Percentiles rank a stretch among this genome's conserved stretches.
phyloP scores from a whole-genome alignment of 352 stramenopile species.

The Phytophthora boehmeriae region DNA sequence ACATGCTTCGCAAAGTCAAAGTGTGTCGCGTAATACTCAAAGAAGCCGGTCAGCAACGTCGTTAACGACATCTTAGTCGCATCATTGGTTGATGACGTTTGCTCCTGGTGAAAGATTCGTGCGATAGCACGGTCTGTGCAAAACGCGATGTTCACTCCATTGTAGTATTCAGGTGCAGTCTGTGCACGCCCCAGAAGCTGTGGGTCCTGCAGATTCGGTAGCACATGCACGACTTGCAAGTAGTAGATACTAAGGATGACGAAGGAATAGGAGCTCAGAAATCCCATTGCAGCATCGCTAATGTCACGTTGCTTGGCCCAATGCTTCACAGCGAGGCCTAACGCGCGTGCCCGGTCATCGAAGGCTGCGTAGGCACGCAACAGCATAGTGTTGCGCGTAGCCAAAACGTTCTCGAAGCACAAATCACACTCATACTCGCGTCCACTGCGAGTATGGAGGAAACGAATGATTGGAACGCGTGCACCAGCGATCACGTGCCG shows the following conservation, averaged over 20 bases:
- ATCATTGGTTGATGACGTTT: conserved; percentile 1
- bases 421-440: conserved; percentile 73
- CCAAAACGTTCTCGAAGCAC: conserved; percentile 86
- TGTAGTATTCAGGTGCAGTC: conserved; percentile 40
- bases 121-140: conserved; percentile 53
- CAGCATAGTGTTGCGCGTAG: conserved; percentile 80
- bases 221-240: conserved; percentile 89
- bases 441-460: conserved; percentile 54
- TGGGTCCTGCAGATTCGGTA: conserved; percentile 95
- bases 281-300: conserved; percentile 96
- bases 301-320: conserved; percentile 98
- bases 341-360: conserved; percentile 77
- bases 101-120: conserved; percentile 41
- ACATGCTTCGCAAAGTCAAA: conserved; percentile 97
- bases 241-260: conserved; percentile 98
- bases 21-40: conserved; percentile 95
- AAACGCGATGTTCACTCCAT: conserved; percentile 79
- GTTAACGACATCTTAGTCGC: conserved; percentile 44
- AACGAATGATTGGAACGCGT: conserved; percentile 84
- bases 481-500: conserved; percentile 69
- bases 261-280: conserved; percentile 98
- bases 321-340: conserved; percentile 97
- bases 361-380: conserved; percentile 77
- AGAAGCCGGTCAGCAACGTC: conserved; percentile 94
- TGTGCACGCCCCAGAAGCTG: conserved; percentile 47